A percentile compares a stretch with the other conserved stretches of the same genome.
Evolutionary conservation across 139 green algal species (phyloP).

Genomic region (Coelastrella sp.): DNA sequence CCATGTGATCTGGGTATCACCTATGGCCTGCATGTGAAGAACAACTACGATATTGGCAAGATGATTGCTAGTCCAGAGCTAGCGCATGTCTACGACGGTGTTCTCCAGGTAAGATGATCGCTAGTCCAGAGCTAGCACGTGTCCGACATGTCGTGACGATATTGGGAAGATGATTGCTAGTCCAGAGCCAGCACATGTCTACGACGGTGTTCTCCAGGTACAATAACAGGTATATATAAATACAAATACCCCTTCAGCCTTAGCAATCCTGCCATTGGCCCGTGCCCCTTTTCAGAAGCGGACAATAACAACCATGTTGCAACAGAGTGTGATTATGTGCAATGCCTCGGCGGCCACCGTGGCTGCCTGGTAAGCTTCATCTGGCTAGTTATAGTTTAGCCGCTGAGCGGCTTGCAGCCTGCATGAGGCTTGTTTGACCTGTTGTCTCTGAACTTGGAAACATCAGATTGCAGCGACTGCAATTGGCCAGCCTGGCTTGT

Average conservation of each 20-base stretch:
- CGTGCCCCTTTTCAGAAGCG: background rate
- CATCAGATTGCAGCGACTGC: no score
- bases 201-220: background rate
- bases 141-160: background rate
- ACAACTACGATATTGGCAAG: background rate
- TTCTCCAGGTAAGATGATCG: constrained; percentile 13
- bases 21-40: constrained; percentile 28
- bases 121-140: no score
- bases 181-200: background rate
- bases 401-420: no score
- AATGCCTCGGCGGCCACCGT: background rate
- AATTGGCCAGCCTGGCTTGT: no score
- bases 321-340: background rate
- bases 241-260: background rate
- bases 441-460: no score
- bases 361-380: no score
- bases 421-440: no score
- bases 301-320: background rate
- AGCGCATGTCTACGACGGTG: constrained; percentile 1
- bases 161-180: background rate
- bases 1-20: constrained; percentile 35
- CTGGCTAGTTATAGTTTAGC: background rate
- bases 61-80: constrained; percentile 33
- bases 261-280: background rate
- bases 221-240: background rate